Conservation (phyloP, 2,329 filamentous ascomycete species). For the Fusarium sublunatum region DNA sequence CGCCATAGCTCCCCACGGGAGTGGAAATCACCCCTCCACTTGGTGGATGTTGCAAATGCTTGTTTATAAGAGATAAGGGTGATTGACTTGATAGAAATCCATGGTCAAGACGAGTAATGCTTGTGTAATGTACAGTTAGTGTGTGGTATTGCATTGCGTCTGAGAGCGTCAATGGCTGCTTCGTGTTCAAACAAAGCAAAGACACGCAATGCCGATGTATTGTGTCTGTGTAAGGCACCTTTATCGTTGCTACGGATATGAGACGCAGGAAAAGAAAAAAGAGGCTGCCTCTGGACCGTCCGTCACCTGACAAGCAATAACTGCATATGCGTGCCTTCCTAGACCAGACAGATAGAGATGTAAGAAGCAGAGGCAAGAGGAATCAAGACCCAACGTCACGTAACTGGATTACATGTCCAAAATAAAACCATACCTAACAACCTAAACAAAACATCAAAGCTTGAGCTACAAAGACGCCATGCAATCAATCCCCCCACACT, state of each 20-base stretch:
- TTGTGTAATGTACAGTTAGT: background rate
- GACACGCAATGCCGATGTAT: constrained; percentile 12
- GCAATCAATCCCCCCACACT: constrained; percentile 34
- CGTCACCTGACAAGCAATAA: constrained; percentile 7
- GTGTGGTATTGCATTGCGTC: background rate
- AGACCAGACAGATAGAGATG: constrained; percentile 9
- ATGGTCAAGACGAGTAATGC: no score
- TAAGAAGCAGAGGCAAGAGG: constrained; percentile 24
- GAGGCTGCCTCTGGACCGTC: constrained; percentile 17
- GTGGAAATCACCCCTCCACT: constrained; percentile 36
- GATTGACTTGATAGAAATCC: no score
- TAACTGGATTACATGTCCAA: background rate
- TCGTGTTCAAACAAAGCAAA: constrained; percentile 3
- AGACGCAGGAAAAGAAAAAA: constrained; percentile 27
- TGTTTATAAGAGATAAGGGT: constrained; percentile 2
- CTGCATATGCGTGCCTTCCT: constrained; percentile 21
- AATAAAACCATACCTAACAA: no score
- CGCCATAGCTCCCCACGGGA: constrained; percentile 43
- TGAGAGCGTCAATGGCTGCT: constrained; percentile 12
- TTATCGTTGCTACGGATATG: constrained; percentile 5
- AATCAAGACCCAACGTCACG: constrained; percentile 19
- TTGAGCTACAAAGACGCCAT: background rate
- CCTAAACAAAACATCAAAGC: background rate
- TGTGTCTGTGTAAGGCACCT: background rate
- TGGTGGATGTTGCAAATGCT: constrained; percentile 20